phyloP scores from a whole-genome alignment of 2,329 filamentous ascomycete genomes.

The Paecilomyces formosus region DNA sequence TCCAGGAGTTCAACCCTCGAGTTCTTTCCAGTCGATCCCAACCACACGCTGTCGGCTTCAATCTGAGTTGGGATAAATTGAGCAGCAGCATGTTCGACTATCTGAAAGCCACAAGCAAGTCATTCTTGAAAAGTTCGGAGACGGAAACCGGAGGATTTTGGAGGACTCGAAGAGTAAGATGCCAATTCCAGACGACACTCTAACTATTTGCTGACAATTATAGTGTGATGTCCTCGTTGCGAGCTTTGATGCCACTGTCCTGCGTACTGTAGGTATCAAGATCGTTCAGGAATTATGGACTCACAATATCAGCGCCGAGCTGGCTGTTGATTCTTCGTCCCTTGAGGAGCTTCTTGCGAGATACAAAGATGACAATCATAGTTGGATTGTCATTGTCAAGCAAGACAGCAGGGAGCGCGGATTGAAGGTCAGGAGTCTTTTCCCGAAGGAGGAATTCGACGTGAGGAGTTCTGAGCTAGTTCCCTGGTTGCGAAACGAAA shows the following conservation, averaged over 20 bases:
- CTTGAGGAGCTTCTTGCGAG: conserved; percentile 64
- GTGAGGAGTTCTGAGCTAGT: conserved; percentile 65
- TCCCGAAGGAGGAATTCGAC: conserved; percentile 74
- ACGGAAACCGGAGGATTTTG: conserved; percentile 57
- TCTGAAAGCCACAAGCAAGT: conserved; percentile 39
- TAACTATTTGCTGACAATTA: conserved; percentile 8
- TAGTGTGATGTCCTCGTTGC: conserved; percentile 85
- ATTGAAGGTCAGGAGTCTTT: conserved; percentile 71
- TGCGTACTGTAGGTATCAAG: conserved; percentile 69
- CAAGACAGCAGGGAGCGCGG: conserved; percentile 48
- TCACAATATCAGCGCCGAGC: conserved; percentile 78
- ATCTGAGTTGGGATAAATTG: conserved; percentile 78
- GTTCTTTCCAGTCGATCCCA: conserved; percentile 55
- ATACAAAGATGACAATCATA: conserved; percentile 69
- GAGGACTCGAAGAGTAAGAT: conserved; percentile 54
- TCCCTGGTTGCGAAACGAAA: conserved; percentile 71
- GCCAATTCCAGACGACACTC: conserved; percentile 5
- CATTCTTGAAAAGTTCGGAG: conserved; percentile 62
- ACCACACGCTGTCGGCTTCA: conserved; percentile 84
- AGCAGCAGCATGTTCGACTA: conserved; percentile 54
- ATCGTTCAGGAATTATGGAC: conserved; percentile 74
- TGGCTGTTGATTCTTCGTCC: conserved; percentile 71
- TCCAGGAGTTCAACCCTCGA: conserved; percentile 72
- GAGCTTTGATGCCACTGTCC: conserved; percentile 70
- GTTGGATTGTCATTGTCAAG: conserved; percentile 85